phyloP scores from a whole-genome alignment of 768 basidiomycete genomes.

The Rhizopogon vinicolor region DNA sequence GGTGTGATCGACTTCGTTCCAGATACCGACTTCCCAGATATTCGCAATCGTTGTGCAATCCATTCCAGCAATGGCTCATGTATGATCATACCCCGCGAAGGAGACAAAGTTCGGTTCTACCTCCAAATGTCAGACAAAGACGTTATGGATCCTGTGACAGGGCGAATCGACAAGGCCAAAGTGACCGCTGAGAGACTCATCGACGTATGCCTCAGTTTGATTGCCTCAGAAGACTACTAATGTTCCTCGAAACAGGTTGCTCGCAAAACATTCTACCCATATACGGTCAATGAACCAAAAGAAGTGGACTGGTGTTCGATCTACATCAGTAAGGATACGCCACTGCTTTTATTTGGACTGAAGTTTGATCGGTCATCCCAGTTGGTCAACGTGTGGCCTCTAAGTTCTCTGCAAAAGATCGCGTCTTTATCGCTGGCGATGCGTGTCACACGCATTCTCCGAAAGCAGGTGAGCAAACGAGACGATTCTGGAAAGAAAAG shows the following conservation, averaged over 20 bases:
- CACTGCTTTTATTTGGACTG: neutral
- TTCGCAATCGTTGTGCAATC: constrained; percentile 58
- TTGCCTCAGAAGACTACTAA: neutral
- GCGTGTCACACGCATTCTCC: constrained; percentile 70
- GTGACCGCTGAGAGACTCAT: constrained; percentile 49
- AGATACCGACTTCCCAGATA: constrained; percentile 76
- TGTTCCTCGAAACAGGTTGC: constrained; percentile 37
- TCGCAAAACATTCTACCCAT: constrained; percentile 53
- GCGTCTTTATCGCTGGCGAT: constrained; percentile 75
- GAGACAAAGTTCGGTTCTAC: constrained; percentile 64
- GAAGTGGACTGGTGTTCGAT: constrained; percentile 69
- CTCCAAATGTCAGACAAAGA: constrained; percentile 56
- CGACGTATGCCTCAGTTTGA: constrained; percentile 31
- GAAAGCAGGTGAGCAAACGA: constrained; percentile 45
- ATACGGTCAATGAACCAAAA: constrained; percentile 41
- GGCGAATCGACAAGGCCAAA: constrained; percentile 50
- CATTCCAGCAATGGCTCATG: constrained; percentile 67
- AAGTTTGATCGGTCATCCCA: constrained; percentile 15
- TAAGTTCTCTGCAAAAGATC: constrained; percentile 51
- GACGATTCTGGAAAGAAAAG: neutral
- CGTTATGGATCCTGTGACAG: constrained; percentile 37
- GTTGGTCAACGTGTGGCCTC: constrained; percentile 76
- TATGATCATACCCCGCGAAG: constrained; percentile 73
- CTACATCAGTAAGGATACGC: constrained; percentile 51
- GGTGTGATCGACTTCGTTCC: constrained; percentile 73